Evolutionary conservation across 768 basidiomycete species (phyloP).

Genomic region (Coprinopsis marcescibilis): DNA sequence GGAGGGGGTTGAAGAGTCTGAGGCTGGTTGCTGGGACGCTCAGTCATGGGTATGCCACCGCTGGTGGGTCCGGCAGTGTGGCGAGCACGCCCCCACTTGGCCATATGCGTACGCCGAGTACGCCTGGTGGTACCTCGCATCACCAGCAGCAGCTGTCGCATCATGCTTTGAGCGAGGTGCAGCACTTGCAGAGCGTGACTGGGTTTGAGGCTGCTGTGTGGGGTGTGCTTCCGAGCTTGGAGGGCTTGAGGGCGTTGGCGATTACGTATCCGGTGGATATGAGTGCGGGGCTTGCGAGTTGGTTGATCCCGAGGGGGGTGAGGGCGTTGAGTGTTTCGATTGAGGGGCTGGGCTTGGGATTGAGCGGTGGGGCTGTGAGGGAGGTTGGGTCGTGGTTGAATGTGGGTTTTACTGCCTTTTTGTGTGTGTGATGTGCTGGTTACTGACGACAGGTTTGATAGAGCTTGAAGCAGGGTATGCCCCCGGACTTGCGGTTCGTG

Average conservation of each 20-base stretch:
- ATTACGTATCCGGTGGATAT: slow-evolving; percentile 64
- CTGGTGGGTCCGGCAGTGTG: no score
- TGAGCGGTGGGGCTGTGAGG: slow-evolving; percentile 27
- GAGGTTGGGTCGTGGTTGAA: slow-evolving; percentile 39
- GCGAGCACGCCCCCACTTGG: no score
- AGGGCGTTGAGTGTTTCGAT: slow-evolving; percentile 42
- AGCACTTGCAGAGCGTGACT: slow-evolving; percentile 36
- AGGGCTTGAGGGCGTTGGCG: slow-evolving; percentile 44
- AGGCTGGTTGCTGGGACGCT: slow-evolving; percentile 32
- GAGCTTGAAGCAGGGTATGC: slow-evolving; percentile 45
- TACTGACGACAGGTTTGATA: neutral
- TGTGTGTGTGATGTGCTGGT: slow-evolving; percentile 7
- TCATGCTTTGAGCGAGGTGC: neutral
- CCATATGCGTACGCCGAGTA: no score
- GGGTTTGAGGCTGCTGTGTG: slow-evolving; percentile 68
- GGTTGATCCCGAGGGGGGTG: slow-evolving; percentile 58
- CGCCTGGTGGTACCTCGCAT: no score
- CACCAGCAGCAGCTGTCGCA: slow-evolving; percentile 16
- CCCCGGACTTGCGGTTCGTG: slow-evolving; percentile 47
- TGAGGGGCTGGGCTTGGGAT: slow-evolving; percentile 32
- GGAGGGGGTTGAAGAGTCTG: slow-evolving; percentile 46
- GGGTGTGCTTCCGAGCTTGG: slow-evolving; percentile 62
- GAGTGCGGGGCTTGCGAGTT: slow-evolving; percentile 55
- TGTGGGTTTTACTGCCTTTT: slow-evolving; percentile 20
- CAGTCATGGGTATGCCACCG: no score